Conservation (phyloP, 2,329 filamentous ascomycete species). For the Lachnellula hyalina region DNA sequence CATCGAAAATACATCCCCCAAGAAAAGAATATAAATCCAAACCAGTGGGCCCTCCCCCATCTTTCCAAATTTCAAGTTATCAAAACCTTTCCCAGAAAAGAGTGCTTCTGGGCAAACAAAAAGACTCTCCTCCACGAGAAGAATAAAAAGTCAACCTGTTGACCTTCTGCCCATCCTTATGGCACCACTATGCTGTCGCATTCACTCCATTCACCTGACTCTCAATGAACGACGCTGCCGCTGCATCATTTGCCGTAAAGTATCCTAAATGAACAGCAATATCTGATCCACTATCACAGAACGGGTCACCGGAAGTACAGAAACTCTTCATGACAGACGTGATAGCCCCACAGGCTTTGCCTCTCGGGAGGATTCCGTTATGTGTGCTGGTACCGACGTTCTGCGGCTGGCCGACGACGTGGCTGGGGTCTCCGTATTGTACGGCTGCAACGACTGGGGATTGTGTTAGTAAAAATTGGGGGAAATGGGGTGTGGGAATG, state of each 20-base stretch:
- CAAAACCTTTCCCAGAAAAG: no score
- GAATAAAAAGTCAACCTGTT: no score
- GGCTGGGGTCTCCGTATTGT: slow-evolving; percentile 35
- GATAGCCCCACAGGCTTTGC: slow-evolving; percentile 1
- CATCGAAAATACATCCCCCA: no score
- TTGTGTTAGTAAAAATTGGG: slow-evolving; percentile 4
- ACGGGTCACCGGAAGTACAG: slow-evolving; percentile 14
- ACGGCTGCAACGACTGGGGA: slow-evolving; percentile 27
- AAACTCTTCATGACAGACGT: slow-evolving; percentile 10
- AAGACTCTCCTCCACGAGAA: no score
- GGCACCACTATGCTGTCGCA: no score
- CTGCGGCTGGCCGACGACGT: slow-evolving; percentile 26
- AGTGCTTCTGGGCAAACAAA: no score
- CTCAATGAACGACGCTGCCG: not conserved
- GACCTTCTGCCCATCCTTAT: no score
- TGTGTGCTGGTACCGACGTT: slow-evolving; percentile 28
- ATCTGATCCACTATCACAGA: slow-evolving; percentile 16
- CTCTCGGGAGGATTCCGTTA: slow-evolving; percentile 25
- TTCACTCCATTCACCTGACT: no score
- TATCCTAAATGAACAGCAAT: slow-evolving; percentile 11
- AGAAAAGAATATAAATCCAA: no score
- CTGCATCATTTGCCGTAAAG: slow-evolving; percentile 7
- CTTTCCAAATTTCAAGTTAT: no score
- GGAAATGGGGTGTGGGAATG: not conserved
- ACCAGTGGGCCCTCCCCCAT: no score